These are phyloP conservation scores for Pichia sp. DNA, from an alignment of 1,139 yeast species.

Conservation along the genomic window DNA sequence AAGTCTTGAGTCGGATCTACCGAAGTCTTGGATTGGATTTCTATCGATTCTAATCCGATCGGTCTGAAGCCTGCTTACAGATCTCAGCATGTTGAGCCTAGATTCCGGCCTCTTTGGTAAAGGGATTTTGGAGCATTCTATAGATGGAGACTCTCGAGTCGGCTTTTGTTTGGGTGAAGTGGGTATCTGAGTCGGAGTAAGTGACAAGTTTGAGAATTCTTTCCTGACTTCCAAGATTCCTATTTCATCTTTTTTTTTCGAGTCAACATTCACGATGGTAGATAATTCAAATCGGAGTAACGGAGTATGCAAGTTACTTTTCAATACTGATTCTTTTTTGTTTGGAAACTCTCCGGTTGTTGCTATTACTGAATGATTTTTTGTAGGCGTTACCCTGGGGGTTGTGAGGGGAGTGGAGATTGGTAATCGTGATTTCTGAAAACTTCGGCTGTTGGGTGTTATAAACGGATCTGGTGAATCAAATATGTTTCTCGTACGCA, in stretches of 20 bases:
- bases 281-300: constrained; percentile 14
- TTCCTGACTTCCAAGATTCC: neutral
- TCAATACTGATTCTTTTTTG: neutral
- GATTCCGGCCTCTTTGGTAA: constrained; percentile 28
- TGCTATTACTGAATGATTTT: constrained; percentile 13
- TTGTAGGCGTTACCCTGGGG: constrained; percentile 16
- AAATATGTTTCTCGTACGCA: constrained; percentile 15
- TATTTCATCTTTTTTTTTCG: neutral
- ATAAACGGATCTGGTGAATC: constrained; percentile 30
- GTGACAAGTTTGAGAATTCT: neutral
- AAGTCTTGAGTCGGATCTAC: constrained; percentile 17
- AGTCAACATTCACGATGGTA: constrained; percentile 9
- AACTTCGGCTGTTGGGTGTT: constrained; percentile 28
- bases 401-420: constrained; percentile 20
- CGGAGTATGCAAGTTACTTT: constrained; percentile 2
- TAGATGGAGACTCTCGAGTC: neutral
- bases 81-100: constrained; percentile 18
- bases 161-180: neutral
- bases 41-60: neutral
- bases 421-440: constrained; percentile 13
- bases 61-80: constrained; percentile 15
- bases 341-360: constrained; percentile 8
- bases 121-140: constrained; percentile 25
- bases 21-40: neutral
- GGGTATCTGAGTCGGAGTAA: neutral